Conservation (phyloP, 352 stramenopile species). For the Thraustochytrium sp. region DNA sequence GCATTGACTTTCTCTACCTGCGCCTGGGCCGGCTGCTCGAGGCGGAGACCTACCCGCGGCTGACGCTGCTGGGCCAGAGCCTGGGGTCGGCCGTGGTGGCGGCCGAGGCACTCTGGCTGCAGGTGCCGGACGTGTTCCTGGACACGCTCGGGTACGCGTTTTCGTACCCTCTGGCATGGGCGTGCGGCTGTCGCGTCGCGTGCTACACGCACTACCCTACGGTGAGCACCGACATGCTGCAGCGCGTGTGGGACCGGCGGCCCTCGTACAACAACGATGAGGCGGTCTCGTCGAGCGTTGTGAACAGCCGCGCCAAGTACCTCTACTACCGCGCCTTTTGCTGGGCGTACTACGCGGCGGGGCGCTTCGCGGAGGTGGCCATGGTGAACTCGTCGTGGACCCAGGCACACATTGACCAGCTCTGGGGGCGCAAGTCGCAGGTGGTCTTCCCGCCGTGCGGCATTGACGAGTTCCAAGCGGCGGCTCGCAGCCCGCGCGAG, state of each 20-base stretch:
- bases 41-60: conserved; percentile 62
- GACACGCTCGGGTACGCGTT: conserved; percentile 97
- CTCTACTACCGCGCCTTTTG: conserved; percentile 93
- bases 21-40: conserved; percentile 12
- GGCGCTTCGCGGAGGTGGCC: conserved; percentile 71
- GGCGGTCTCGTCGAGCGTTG: conserved; percentile 65
- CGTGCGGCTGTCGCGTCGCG: conserved; percentile 73
- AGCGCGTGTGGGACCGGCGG: conserved; percentile 76
- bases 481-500: conserved; percentile 54
- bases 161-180: conserved; percentile 83
- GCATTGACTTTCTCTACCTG: conserved; percentile 59
- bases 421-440: conserved; percentile 71
- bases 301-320: conserved; percentile 82
- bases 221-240: conserved; percentile 97
- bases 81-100: conserved; percentile 84
- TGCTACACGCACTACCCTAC: conserved; percentile 99
- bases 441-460: conserved; percentile 92
- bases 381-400: conserved; percentile 99
- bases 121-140: conserved; percentile 82
- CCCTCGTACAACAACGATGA: conserved; percentile 87
- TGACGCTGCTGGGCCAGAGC: conserved; percentile 93
- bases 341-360: conserved; percentile 72
- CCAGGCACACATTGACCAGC: conserved; percentile 79
- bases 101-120: conserved; percentile 68
- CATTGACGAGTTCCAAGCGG: conserved; percentile 63